Percentiles rank a stretch among this genome's conserved stretches.
Evolutionary conservation across 306 rosid genomes (phyloP).

Genomic region (Gynostemma pentaphyllum): DNA sequence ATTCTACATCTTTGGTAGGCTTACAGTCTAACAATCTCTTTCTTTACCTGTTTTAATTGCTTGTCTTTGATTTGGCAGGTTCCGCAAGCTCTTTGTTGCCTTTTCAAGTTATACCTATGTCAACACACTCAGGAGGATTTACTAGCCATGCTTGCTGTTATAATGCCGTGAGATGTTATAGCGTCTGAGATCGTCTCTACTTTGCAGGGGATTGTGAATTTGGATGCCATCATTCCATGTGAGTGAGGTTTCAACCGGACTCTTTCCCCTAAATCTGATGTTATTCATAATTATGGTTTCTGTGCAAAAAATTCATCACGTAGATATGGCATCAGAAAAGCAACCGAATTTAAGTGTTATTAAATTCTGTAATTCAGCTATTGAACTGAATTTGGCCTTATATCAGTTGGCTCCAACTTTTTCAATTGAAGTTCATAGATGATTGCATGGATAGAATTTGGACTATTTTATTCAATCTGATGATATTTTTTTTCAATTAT

Average conservation of each 20-base stretch:
- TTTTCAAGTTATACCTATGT: conserved; percentile 79
- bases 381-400: neutral
- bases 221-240: neutral
- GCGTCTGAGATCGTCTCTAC: neutral
- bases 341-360: no score
- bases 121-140: conserved; percentile 43
- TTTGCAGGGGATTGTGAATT: neutral
- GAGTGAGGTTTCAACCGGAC: neutral
- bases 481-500: neutral
- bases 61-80: conserved; percentile 45
- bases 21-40: no score
- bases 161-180: neutral
- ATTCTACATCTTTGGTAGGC: no score
- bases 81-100: conserved; percentile 67
- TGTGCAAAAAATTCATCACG: no score
- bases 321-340: no score
- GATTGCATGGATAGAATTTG: neutral
- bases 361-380: neutral
- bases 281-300: neutral
- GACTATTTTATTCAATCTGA: neutral
- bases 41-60: neutral
- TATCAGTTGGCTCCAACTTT: neutral
- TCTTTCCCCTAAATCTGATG: neutral
- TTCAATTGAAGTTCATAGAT: neutral
- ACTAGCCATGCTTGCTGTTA: neutral